phyloP scores from a whole-genome alignment of 75 land plant genomes.

The Selaginella tamariscina region DNA sequence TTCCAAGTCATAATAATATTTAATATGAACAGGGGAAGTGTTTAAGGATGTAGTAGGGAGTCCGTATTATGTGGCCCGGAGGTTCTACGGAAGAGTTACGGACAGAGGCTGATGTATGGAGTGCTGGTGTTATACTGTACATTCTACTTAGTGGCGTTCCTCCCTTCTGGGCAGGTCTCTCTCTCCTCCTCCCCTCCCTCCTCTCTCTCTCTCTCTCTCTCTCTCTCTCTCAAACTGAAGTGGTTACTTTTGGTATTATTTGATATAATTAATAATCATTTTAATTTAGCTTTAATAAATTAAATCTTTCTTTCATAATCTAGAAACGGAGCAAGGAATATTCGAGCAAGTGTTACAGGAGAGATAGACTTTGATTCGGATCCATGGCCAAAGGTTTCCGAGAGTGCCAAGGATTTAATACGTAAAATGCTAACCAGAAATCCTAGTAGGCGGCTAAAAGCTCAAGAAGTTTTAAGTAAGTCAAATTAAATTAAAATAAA shows the following conservation, averaged over 20 bases:
- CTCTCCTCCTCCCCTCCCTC: not conserved
- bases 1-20: too few species aligned
- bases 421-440: slow-evolving; percentile 23
- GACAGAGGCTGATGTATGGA: not conserved
- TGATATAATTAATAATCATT: not conserved
- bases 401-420: slow-evolving; percentile 28
- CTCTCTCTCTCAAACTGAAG: not conserved
- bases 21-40: not conserved
- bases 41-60: slow-evolving; percentile 22
- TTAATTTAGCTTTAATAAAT: not conserved
- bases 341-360: slow-evolving; percentile 25
- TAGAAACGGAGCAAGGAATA: slow-evolving; percentile 29
- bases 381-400: slow-evolving; percentile 28
- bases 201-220: not conserved
- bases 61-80: slow-evolving; percentile 27
- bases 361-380: slow-evolving; percentile 24
- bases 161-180: not conserved
- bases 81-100: not conserved
- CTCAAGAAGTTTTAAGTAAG: slow-evolving; percentile 19
- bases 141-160: not conserved
- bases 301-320: too few species aligned
- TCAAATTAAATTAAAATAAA: not conserved
- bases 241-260: not conserved
- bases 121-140: not conserved
- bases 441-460: slow-evolving; percentile 15